Evolutionary conservation across 371 early-diverging fungal species (phyloP).

Genomic region (Dinochytrium kinnereticum): DNA sequence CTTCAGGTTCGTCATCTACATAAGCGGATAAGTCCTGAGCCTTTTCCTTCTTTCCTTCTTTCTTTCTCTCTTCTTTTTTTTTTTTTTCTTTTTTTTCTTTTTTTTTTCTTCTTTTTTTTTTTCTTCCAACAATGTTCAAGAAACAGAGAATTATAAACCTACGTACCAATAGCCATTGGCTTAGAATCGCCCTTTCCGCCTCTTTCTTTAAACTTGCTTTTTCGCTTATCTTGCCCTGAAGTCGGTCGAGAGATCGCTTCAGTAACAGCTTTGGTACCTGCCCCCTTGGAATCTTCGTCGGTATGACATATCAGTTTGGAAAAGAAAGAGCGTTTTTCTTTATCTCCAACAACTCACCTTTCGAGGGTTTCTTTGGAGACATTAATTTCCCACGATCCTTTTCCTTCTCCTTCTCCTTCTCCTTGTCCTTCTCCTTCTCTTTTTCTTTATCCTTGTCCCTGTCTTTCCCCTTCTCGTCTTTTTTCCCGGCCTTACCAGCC

Average conservation of each 20-base stretch:
- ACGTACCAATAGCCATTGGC: slow-evolving; percentile 43
- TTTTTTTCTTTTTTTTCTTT: too few species aligned
- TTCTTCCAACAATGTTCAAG: too few species aligned
- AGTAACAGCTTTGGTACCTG: slow-evolving; percentile 14
- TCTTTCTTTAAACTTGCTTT: slow-evolving; percentile 49
- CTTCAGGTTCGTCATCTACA: slow-evolving; percentile 54
- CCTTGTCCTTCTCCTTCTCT: too few species aligned
- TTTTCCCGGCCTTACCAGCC: background rate
- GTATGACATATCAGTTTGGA: too few species aligned
- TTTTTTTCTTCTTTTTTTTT: too few species aligned
- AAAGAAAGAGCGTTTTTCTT: too few species aligned
- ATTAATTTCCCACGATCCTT: slow-evolving; percentile 31
- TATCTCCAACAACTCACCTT: too few species aligned
- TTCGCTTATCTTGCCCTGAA: slow-evolving; percentile 41
- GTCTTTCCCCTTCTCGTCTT: slow-evolving; percentile 8
- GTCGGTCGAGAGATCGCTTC: slow-evolving; percentile 39
- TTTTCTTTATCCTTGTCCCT: slow-evolving; percentile 8
- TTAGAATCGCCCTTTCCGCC: slow-evolving; percentile 42
- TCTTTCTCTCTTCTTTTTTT: too few species aligned
- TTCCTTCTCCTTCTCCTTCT: slow-evolving; percentile 13
- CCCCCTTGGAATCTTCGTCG: too few species aligned
- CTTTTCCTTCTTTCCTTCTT: too few species aligned
- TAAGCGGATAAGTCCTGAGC: background rate
- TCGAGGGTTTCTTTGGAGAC: slow-evolving; percentile 35
- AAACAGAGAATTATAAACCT: too few species aligned